A percentile compares a stretch with the other conserved stretches of the same genome.
Evolutionary conservation across 495 filamentous ascomycete species (phyloP).

Genomic region (Podospora pseudocomata): DNA sequence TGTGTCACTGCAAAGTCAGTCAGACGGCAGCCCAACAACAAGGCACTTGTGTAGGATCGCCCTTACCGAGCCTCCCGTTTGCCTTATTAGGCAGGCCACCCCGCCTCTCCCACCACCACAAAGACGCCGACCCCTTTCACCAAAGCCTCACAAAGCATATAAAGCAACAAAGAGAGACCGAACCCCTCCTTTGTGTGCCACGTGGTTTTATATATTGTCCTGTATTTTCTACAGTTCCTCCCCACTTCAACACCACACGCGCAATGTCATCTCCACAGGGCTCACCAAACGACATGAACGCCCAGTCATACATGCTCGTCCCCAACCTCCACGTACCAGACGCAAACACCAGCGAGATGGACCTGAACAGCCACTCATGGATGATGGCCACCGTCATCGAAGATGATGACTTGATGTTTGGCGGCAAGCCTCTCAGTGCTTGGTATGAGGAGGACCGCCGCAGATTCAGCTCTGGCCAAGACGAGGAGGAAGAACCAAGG

Average conservation of each 20-base stretch:
- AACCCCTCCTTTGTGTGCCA: background rate
- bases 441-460: conserved; percentile 54
- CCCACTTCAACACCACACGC: background rate
- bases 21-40: conserved; percentile 9
- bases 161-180: conserved; percentile 6
- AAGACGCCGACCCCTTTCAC: background rate
- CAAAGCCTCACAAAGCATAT: background rate
- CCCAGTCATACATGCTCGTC: conserved; percentile 38
- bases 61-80: conserved; percentile 2
- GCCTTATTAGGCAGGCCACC: conserved; percentile 7
- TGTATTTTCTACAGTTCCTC: background rate
- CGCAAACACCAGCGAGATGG: conserved; percentile 33
- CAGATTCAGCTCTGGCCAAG: conserved; percentile 31
- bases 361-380: conserved; percentile 41
- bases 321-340: conserved; percentile 35
- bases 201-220: background rate
- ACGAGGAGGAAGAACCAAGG: conserved; percentile 40
- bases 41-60: conserved; percentile 11
- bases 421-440: conserved; percentile 52
- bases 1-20: conserved; percentile 15
- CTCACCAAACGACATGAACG: conserved; percentile 20
- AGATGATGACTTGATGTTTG: conserved; percentile 55
- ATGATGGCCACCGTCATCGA: conserved; percentile 52
- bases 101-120: conserved; percentile 1
- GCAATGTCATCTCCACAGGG: conserved; percentile 30